Base-by-base conservation (phyloP, 768 basidiomycete genomes). In the Agaricus blazei region DNA sequence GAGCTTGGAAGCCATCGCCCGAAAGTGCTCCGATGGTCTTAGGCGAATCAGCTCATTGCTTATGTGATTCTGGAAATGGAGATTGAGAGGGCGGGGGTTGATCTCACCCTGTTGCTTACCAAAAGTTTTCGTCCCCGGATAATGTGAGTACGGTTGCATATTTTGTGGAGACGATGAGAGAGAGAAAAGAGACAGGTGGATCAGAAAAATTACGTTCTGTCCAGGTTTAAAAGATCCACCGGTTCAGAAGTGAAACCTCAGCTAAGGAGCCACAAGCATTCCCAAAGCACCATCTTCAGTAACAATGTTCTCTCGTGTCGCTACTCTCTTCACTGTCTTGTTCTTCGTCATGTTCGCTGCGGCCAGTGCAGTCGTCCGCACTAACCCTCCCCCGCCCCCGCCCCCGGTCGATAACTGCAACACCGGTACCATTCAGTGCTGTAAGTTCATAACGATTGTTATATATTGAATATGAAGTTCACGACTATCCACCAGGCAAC, bases 221-320 rank as follows among this genome's bases (percentile, higher is more conserved):
- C 19, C 19, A 19, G 19, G 19, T 19, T 19, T 19, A 19, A 19
- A 19, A 19, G 19, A 19, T 19, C 19, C 19, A 19, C 19, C 19
- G 19, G 19, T 19, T 19, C 19, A 19, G 19, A 19, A 19, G 19
- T 19, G 19, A 19, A 19, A 19, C 60, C 56, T 61, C 64, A 65
- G 60, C 58, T 45, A 62, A 62, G 58, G 58, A 57, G 38, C 52
- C 50, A 45, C 50, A 64, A 58, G 63, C 58, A 60, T 60, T 62
- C 61, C 45, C 43, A 31, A 42, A 14, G n/a, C 26, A 52, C 38
- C 38, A 54, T 7, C 47, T 44, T 43, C 36, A 37, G 41, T 56
- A 57, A 65, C 59, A 3, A 69, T 69, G 68, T 66, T 68, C 63
- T 54, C 63, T 59, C 68, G 66, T 43, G 45, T 59, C 19, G 48